phyloP scores from a whole-genome alignment of 2,329 filamentous ascomycete species.

The Aphanocladium album region DNA sequence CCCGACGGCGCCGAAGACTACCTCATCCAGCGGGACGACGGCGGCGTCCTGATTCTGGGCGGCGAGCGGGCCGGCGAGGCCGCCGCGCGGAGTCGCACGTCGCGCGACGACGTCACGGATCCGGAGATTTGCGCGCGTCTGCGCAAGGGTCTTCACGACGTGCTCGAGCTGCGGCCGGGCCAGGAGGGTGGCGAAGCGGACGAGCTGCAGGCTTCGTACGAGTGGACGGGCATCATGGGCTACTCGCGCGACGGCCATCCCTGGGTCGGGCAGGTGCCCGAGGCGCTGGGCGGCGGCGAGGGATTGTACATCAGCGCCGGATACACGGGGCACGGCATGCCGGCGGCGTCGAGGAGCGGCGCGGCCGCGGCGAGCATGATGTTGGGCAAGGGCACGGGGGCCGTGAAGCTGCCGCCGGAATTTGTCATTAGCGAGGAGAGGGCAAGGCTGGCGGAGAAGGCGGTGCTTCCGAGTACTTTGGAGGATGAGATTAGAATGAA shows the following conservation, averaged over 20 bases:
- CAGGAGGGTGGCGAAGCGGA: slow-evolving; percentile 32
- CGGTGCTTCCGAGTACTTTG: not conserved
- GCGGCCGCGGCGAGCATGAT: slow-evolving; percentile 60
- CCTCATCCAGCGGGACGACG: slow-evolving; percentile 60
- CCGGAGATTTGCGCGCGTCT: slow-evolving; percentile 52
- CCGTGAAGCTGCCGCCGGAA: slow-evolving; percentile 39
- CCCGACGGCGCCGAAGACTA: slow-evolving; percentile 54
- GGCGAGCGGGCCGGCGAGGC: slow-evolving; percentile 58
- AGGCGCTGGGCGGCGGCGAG: slow-evolving; percentile 41
- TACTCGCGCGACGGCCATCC: slow-evolving; percentile 63
- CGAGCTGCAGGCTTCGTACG: slow-evolving; percentile 48
- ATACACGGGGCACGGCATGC: slow-evolving; percentile 75
- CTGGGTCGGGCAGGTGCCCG: slow-evolving; percentile 66
- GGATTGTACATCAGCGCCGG: slow-evolving; percentile 61
- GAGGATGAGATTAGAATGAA: slow-evolving; percentile 11
- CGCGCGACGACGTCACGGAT: slow-evolving; percentile 56
- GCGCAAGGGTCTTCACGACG: slow-evolving; percentile 36
- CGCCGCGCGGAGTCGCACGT: slow-evolving; percentile 45
- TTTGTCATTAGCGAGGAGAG: slow-evolving; percentile 35
- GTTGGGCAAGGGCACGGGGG: slow-evolving; percentile 30
- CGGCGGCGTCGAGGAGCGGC: slow-evolving; percentile 62
- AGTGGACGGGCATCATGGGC: slow-evolving; percentile 81
- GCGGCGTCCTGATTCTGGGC: slow-evolving; percentile 60
- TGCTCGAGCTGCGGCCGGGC: slow-evolving; percentile 37
- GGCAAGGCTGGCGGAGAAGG: slow-evolving; percentile 12